These are phyloP conservation scores for Annona squamosa DNA, from an alignment of 164 flowering plant species.

Conservation along the genomic window DNA sequence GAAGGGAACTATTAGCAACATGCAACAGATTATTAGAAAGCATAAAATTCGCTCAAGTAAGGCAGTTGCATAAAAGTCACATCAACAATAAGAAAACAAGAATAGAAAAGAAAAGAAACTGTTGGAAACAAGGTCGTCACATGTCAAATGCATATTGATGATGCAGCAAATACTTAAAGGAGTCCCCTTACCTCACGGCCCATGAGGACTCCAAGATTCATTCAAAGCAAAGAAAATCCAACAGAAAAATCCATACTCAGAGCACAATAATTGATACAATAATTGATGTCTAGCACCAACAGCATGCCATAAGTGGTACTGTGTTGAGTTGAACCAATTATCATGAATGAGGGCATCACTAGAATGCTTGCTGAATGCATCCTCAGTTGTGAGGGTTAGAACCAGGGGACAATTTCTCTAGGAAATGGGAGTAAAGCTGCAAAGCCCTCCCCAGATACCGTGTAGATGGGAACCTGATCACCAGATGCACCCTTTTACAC, in stretches of 20 bases:
- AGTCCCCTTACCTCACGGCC: not conserved
- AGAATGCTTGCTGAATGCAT: no score
- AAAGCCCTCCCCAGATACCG: no score
- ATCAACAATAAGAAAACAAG: not conserved
- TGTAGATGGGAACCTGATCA: no score
- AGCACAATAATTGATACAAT: not conserved
- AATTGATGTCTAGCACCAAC: no score
- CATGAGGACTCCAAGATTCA: not conserved
- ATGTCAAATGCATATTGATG: not conserved
- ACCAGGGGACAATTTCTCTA: no score
- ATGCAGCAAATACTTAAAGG: not conserved
- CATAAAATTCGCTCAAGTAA: not conserved
- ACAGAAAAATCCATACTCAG: not conserved
- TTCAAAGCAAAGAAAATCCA: not conserved
- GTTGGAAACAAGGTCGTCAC: not conserved
- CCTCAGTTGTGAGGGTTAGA: no score
- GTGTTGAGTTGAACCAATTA: no score
- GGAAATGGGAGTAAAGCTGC: no score
- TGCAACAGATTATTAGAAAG: not conserved
- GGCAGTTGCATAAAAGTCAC: not conserved
- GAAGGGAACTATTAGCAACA: not conserved
- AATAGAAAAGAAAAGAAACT: not conserved
- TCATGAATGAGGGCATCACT: no score
- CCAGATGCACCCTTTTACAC: no score
- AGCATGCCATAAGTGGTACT: no score